A percentile compares a stretch with the other conserved stretches of the same genome.
These are phyloP conservation scores for Gracilariopsis chorda DNA, from an alignment of 23 red algal genomes.

Conservation along the genomic window DNA sequence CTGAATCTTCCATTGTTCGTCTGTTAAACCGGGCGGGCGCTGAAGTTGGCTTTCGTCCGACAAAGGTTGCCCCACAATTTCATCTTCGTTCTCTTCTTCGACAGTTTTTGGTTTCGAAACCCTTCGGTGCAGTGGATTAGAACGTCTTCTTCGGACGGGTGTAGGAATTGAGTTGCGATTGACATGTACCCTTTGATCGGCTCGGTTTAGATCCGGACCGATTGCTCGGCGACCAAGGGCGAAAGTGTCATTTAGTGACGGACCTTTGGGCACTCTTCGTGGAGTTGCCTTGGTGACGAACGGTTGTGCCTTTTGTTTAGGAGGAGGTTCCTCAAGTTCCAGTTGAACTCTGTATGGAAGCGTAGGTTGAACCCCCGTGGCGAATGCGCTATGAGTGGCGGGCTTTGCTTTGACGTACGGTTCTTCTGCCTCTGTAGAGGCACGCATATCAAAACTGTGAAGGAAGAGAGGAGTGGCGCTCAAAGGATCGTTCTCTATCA, in stretches of 20 bases:
- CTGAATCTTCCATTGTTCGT: neutral
- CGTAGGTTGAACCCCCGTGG: neutral
- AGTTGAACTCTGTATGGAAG: constrained; percentile 17
- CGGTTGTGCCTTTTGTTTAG: neutral
- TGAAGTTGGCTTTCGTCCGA: neutral
- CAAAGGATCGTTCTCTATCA: neutral
- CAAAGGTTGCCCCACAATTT: neutral
- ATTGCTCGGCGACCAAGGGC: neutral
- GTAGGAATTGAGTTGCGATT: neutral
- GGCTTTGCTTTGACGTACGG: neutral
- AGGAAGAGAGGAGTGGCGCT: constrained; percentile 10
- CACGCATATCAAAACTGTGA: constrained; percentile 8
- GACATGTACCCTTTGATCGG: neutral
- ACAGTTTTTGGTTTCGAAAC: neutral
- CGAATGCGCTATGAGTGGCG: neutral
- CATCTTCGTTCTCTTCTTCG: neutral
- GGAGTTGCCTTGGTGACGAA: neutral
- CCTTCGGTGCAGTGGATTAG: neutral
- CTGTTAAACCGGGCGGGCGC: neutral
- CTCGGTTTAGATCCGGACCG: neutral
- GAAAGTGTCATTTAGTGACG: constrained; percentile 30
- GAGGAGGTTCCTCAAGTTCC: constrained; percentile 17
- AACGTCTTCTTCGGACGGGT: neutral
- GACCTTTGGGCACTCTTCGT: neutral
- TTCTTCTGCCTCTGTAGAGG: neutral